These are phyloP conservation scores for Batkoa obscura DNA, from an alignment of 371 early-diverging fungal species.

Conservation along the genomic window DNA sequence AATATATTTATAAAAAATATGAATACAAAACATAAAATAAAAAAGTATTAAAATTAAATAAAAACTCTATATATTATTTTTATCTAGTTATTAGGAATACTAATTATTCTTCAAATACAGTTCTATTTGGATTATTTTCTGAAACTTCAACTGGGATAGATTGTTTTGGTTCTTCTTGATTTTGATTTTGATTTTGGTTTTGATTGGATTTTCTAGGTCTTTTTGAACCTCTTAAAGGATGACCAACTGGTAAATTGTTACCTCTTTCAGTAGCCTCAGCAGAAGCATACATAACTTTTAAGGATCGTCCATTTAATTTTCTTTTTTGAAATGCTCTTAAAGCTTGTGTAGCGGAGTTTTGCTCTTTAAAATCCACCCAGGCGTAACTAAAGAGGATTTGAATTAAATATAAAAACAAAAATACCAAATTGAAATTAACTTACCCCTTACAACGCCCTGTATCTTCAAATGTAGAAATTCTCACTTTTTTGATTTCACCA, in stretches of 20 bases:
- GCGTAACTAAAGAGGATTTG: neutral
- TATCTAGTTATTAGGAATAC: neutral
- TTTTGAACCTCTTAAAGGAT: neutral
- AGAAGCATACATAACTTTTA: neutral
- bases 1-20: no score
- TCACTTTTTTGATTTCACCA: slow-evolving; percentile 41
- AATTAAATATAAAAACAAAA: neutral
- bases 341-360: neutral
- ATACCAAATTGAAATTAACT: neutral
- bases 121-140: neutral
- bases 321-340: neutral
- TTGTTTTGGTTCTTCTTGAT: neutral
- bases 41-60: neutral
- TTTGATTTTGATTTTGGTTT: neutral
- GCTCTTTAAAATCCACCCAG: neutral
- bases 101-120: neutral
- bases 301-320: neutral
- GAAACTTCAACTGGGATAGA: neutral
- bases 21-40: no score
- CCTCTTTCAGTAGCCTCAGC: neutral
- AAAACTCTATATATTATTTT: neutral
- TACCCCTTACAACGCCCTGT: slow-evolving; percentile 56
- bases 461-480: slow-evolving; percentile 53
- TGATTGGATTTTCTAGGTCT: neutral
- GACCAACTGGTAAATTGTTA: neutral